Evolutionary conservation across 1,139 yeast genomes (phyloP).

Genomic region (Pichia sp.): DNA sequence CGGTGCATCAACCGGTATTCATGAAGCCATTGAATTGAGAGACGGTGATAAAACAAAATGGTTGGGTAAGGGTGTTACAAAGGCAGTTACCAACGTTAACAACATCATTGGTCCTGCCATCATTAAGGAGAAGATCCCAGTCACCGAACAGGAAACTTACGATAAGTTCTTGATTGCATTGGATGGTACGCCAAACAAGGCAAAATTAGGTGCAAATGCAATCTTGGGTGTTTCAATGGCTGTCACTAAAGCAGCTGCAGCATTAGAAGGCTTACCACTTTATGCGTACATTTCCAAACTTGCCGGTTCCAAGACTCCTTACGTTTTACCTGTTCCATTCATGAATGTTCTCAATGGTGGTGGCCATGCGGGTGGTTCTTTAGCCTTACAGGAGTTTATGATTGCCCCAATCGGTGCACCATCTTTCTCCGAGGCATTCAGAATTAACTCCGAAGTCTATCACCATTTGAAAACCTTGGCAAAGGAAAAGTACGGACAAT

Average conservation of each 20-base stretch:
- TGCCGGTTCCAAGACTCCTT: slow-evolving; percentile 65
- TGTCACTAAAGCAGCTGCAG: slow-evolving; percentile 94
- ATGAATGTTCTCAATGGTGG: slow-evolving; percentile 99
- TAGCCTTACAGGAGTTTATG: slow-evolving; percentile 99
- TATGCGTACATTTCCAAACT: slow-evolving; percentile 81
- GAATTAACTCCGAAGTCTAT: slow-evolving; percentile 96
- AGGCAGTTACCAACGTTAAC: slow-evolving; percentile 92
- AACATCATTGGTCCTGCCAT: slow-evolving; percentile 87
- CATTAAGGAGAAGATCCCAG: slow-evolving; percentile 67
- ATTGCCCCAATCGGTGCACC: slow-evolving; percentile 90
- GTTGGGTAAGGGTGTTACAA: slow-evolving; percentile 94
- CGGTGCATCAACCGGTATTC: slow-evolving; percentile 95
- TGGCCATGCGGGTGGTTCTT: slow-evolving; percentile 98
- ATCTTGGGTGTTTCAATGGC: slow-evolving; percentile 94
- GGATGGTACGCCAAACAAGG: slow-evolving; percentile 94
- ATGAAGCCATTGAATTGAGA: slow-evolving; percentile 94
- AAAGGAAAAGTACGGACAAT: slow-evolving; percentile 90
- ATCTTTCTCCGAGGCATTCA: slow-evolving; percentile 87
- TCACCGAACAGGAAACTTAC: slow-evolving; percentile 73
- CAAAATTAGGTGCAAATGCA: slow-evolving; percentile 95
- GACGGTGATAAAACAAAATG: slow-evolving; percentile 93
- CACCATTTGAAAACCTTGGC: slow-evolving; percentile 89
- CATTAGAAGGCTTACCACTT: slow-evolving; percentile 82
- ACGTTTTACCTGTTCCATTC: slow-evolving; percentile 92
- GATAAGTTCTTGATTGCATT: slow-evolving; percentile 75